These are phyloP conservation scores for Debaryomycetaceae sp. DNA, from an alignment of 1,139 yeast genomes.

Conservation along the genomic window DNA sequence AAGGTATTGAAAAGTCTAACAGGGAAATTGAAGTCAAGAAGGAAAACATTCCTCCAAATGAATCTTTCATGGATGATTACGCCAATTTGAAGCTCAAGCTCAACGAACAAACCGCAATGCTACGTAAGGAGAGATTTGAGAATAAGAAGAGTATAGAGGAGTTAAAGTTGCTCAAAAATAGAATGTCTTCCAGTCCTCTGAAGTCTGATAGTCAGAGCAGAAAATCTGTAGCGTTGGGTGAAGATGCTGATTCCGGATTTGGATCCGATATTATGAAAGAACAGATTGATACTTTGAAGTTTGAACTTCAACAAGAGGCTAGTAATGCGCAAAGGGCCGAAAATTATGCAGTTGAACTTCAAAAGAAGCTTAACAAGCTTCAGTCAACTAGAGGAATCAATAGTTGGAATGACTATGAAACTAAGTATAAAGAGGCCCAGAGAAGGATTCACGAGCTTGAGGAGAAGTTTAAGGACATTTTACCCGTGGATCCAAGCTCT, in stretches of 20 bases:
- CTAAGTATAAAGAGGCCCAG: conserved; percentile 37
- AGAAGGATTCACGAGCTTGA: conserved; percentile 33
- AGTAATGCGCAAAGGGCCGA: conserved; percentile 44
- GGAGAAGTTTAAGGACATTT: conserved; percentile 23
- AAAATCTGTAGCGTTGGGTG: conserved; percentile 36
- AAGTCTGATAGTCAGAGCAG: conserved; percentile 10
- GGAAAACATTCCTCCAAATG: conserved; percentile 35
- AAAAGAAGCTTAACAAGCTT: conserved; percentile 42
- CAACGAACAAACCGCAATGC: conserved; percentile 49
- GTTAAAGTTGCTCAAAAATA: conserved; percentile 49
- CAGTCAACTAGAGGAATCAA: conserved; percentile 41
- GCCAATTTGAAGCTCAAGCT: conserved; percentile 49
- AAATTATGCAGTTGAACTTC: conserved; percentile 44
- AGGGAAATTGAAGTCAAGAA: conserved; percentile 24
- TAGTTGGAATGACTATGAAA: conserved; percentile 34
- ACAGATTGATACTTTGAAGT: conserved; percentile 36
- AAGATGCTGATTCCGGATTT: conserved; percentile 18
- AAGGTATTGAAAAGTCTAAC: conserved; percentile 15
- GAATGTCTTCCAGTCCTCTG: conserved; percentile 19
- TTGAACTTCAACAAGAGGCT: conserved; percentile 40
- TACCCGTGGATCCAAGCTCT: conserved; percentile 15
- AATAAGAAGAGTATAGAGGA: conserved; percentile 57
- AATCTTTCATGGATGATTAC: conserved; percentile 41
- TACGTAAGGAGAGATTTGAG: conserved; percentile 53
- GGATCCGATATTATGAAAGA: conserved; percentile 21